Base-by-base conservation (phyloP, 2,329 filamentous ascomycete genomes). In the Neopestalotiopsis sp. region DNA sequence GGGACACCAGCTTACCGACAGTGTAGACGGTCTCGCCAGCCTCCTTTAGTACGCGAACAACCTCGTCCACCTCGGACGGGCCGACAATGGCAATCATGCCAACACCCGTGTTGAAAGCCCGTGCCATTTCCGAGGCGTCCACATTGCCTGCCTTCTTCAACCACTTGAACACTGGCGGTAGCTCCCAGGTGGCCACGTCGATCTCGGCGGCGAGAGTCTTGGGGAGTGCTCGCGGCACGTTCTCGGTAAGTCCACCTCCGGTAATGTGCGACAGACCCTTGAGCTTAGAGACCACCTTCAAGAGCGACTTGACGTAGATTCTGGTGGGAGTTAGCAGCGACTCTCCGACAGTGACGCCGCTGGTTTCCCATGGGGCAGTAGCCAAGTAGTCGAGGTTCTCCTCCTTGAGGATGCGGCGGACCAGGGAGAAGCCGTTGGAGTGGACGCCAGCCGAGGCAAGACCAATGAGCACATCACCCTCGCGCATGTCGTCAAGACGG, bases 261-360 rank as follows among this genome's bases (percentile, higher is more conserved):
- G 96, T 99, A 83, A 99, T 98, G 82, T 99, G 96, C 12, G 96
- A 93, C 80, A 98, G 92, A 66, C 96, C 96, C 84, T 97, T 97
- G 80, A 98, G 86, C 72, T 87, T 85, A 62, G 88, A 82, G 28
- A 88, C 82, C 1, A 92, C 88, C 63, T 90, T 87, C 10, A 98
- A 88, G 28, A 97, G 83, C 42, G 92, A 86, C 79, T 92, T 92
- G 76, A 98, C 96, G 81, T 99, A 99, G 79, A 99, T 98, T 73
- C 92, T 89, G 1, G 96, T 99, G 0, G 96, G 96, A 2, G 92
- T 94, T 69, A 99, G 88, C 45, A 99, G 88, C 73, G 90, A 92
- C 65, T 90, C 87, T 71, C 96, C 96, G 30, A 97, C 84, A 1
- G 85, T 88, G 34, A 62, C 14, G 20, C 64, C 65, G 49, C 65